Base-by-base conservation (phyloP, 108 stramenopile species). In the Discostella stelligeroides region DNA sequence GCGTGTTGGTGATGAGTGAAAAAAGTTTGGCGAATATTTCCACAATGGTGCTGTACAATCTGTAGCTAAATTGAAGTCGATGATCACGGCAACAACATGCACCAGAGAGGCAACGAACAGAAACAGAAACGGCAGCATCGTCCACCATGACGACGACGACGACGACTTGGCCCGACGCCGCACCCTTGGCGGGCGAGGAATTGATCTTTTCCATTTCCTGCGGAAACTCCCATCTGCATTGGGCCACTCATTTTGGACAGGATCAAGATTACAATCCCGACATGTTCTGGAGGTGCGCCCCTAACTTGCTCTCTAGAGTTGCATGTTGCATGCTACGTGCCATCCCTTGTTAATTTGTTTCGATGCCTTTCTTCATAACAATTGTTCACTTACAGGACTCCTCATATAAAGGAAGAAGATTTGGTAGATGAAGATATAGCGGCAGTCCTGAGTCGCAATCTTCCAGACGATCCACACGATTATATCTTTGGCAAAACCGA, bases 181-280 rank as follows among this genome's bases (percentile, higher is more conserved):
- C 42, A 29, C 77, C 77, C 12, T 25, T 43, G 1, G 69, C 64
- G 11, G 47, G 51, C 0, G 65, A 79, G 49, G 51, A 71, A 37
- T 40, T 66, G 17, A 56, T 79, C 49, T 9, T 79, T 56, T 55
- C 69, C 3, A 72, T 79, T 39, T 70, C 81, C 7, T 70, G 76
- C 59, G 92, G 92, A 23, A 94, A 91, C 64, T 61, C 88, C 8
- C 79, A 81, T 63, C 55, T 86, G 18, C 74, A 87, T 27, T 94
- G 92, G 92, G 84, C 89, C 14, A 41, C 88, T 50, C 92, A 87
- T 55, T 40, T 75, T 10, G 81, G 77, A 27, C 18, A 6, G 24
- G 63, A 48, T 8, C 25, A 72, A 4, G 61, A 75, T 25, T 85
- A 85, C 43, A 51, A 27, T 25, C 88, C 89, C 37, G 58, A 60